Evolutionary conservation across 768 basidiomycete species (phyloP).

Genomic region (Crepidotus variabilis): DNA sequence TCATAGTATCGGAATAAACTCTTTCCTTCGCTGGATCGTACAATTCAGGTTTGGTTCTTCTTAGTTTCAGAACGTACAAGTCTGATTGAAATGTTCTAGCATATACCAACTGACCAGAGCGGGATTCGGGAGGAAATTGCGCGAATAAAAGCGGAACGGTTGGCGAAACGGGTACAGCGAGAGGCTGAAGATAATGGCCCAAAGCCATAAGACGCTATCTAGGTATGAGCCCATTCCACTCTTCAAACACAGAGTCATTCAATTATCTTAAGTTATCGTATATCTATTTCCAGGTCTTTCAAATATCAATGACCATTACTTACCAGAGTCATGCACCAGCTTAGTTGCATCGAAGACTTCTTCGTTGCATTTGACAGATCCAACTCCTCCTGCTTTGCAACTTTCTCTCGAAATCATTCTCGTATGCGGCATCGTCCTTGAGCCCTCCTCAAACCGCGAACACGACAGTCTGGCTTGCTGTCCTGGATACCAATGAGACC

Average conservation of each 20-base stretch:
- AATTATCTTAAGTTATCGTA: not conserved
- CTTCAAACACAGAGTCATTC: not conserved
- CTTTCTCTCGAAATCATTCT: no score
- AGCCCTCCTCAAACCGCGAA: conserved; percentile 73
- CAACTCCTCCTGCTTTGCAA: not conserved
- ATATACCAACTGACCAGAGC: conserved; percentile 62
- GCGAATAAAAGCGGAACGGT: conserved; percentile 60
- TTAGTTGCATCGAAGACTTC: not conserved
- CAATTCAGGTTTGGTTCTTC: conserved; percentile 37
- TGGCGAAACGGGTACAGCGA: conserved; percentile 44
- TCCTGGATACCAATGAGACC: not conserved
- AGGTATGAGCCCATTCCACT: not conserved
- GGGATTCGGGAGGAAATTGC: conserved; percentile 67
- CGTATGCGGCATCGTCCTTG: no score
- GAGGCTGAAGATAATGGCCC: conserved; percentile 24
- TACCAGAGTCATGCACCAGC: not conserved
- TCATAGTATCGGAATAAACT: conserved; percentile 67
- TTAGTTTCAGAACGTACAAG: not conserved
- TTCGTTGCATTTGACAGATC: not conserved
- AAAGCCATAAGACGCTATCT: not conserved
- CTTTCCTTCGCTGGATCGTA: conserved; percentile 60
- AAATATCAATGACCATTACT: not conserved
- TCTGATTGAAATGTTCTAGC: conserved; percentile 27
- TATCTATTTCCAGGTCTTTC: not conserved
- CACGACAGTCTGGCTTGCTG: conserved; percentile 36